Evolutionary conservation across 345 rosid species (phyloP).

Genomic region (Hypericum perforatum): DNA sequence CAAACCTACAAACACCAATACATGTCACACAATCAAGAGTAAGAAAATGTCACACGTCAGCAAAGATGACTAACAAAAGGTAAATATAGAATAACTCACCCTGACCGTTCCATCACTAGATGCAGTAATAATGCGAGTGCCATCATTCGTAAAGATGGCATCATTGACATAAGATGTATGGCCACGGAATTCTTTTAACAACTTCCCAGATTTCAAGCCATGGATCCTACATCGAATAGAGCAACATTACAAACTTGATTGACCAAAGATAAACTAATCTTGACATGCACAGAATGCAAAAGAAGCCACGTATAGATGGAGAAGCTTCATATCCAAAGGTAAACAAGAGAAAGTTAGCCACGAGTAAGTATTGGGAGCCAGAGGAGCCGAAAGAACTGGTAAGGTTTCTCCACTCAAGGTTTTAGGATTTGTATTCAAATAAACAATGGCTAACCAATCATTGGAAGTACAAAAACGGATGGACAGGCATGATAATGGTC

Average conservation of each 20-base stretch:
- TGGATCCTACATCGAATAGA: conserved; percentile 54
- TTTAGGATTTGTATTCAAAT: no score
- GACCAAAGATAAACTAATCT: not conserved
- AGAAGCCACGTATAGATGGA: not conserved
- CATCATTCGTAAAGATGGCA: conserved; percentile 89
- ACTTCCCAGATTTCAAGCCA: conserved; percentile 91
- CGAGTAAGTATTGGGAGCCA: no score
- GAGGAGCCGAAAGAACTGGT: no score
- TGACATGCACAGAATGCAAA: not conserved
- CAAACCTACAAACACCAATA: conserved; percentile 50
- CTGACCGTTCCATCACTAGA: conserved; percentile 90
- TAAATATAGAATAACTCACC: conserved; percentile 20
- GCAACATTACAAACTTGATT: conserved; percentile 1
- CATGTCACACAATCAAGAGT: not conserved
- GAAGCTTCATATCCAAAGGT: no score
- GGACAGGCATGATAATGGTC: no score
- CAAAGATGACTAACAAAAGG: not conserved
- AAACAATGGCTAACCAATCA: no score
- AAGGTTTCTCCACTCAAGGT: no score
- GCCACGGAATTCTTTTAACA: conserved; percentile 93
- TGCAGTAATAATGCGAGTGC: conserved; percentile 78
- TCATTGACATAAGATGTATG: conserved; percentile 83
- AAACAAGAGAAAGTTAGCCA: no score
- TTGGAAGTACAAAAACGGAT: no score
- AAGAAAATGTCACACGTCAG: not conserved